Base-by-base conservation (phyloP, 495 filamentous ascomycete genomes). In the Hyaloscypha hepaticicola region DNA sequence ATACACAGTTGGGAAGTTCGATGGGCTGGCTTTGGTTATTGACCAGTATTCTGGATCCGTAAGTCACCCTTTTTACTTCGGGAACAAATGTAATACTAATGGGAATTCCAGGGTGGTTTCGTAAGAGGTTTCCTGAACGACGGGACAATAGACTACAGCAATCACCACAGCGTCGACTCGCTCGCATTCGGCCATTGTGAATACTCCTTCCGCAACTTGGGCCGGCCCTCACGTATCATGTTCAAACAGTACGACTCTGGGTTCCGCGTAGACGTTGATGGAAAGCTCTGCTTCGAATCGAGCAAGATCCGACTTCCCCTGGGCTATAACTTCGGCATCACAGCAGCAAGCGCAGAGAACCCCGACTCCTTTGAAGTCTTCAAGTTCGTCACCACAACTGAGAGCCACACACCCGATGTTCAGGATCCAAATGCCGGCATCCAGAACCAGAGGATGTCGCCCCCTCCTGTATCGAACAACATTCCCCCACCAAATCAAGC, bases 311-410 rank as follows among this genome's bases (percentile, higher is more conserved):
- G 77, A 49, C 82, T 99, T 31, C 93, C 95, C 9, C 72, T 82
- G 7, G 90, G 89, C 69, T 96, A 98, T 77, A 85, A 84, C 74
- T 91, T 96, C 64, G 95, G 95, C 72, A 78, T 99, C 66, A 89
- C 90, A 2, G 95, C 94, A 33, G 90, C 89, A 4, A 92, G 91
- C 8, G 91, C 92, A 28, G 93, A 97, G 64, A 93, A 85, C 68
- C 91, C 95, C 0, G 95, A 99, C 74, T 96, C 92, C 28, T 96
- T 96, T 73, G 95, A 99, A 76, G 75, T 95, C 65, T 94, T 92
- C 81, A 96, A 94, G 69, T 85, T 98, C 70, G 77, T 90, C 41
- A 81, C 93, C 38, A 82, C 86, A 72, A 85, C 80, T 16, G 78
- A 82, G 49, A 77, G 25, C 2, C 65, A 63, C 33, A 51, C 61